Evolutionary conservation across 306 rosid genomes (phyloP), one percentile per base, ranked within the genome.

Genomic region (Cucumis cinereus): DNA sequence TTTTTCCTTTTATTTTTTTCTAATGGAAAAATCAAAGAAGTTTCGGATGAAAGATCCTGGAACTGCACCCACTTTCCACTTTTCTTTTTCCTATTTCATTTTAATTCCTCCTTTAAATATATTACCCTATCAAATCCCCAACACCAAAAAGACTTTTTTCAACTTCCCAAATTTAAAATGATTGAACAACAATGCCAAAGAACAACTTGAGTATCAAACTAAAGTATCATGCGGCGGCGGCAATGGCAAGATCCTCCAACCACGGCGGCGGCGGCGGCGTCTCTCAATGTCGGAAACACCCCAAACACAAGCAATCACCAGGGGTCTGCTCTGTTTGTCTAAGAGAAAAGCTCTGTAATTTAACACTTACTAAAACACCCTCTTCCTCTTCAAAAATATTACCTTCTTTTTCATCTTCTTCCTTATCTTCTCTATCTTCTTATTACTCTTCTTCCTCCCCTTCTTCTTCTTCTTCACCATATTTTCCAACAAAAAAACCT

Each of bases 241-340:
- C 55, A 45, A 63, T 17, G 71, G 71, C 8, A 17, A 36, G 16
- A n/a, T 17, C 3, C 0, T 30, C 67, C 67, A 28, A 26, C 66
- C 66, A 13, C 38, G n/a, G 35, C 38, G 8, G 52, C 20, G 35
- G 19, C 40, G 43, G 13, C 43, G 41, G 12, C 3, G 1, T 10
- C 55, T 14, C 7, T 28, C 60, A 7, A 0, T 94, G 97, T 87
- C 89, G 83, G 86, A 90, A 86, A 80, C 98, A 94, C 82, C 94
- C 93, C 0, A 92, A 89, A 57, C 97, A 94, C 77, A 71, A 64
- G 17, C 99, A 94, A 75, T 79, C 97, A 0, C 93, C 96, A 0
- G 99, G 99, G 0, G 96, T 94, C 0, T 94, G 98, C 83, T 86
- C 97, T 8, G 69, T 94, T 66, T 94, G 98, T 71, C 81, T 94